Conservation (phyloP, 2,329 filamentous ascomycete genomes). For the Colletotrichum lupini region DNA sequence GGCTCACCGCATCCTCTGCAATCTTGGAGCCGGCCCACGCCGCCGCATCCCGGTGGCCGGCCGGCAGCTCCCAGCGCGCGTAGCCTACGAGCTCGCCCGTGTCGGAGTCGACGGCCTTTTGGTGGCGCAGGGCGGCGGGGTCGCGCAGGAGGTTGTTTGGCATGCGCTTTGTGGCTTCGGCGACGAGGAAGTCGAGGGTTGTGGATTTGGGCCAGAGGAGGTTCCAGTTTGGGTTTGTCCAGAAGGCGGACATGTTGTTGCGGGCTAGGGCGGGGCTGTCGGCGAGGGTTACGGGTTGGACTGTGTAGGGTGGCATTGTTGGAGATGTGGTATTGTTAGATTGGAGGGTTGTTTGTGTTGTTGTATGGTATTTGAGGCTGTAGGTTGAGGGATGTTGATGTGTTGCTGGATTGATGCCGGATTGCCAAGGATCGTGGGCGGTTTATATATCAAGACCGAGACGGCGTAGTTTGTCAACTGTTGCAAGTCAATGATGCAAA, state of each 20-base stretch:
- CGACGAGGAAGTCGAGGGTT: constrained; percentile 31
- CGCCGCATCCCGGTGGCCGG: constrained; percentile 4
- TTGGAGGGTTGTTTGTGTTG: too few relatives aligned
- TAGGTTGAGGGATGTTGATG: background rate
- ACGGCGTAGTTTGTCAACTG: background rate
- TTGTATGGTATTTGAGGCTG: fast-evolving
- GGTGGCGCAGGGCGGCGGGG: constrained; percentile 36
- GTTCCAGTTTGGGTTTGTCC: constrained; percentile 39
- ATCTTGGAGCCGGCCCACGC: constrained; percentile 33
- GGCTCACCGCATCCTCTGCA: constrained; percentile 30
- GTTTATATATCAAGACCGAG: background rate
- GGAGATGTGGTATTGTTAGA: background rate
- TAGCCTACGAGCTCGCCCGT: constrained; percentile 40
- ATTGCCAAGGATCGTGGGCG: background rate
- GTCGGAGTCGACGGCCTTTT: constrained; percentile 38
- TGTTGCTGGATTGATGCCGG: background rate
- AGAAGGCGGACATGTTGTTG: constrained; percentile 43
- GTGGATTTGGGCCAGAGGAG: constrained; percentile 32
- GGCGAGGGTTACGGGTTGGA: constrained; percentile 37
- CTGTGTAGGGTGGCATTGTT: background rate
- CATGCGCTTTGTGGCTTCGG: constrained; percentile 27
- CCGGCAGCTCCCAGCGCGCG: constrained; percentile 39
- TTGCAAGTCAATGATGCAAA: background rate
- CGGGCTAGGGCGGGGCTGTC: constrained; percentile 37
- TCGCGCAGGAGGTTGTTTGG: constrained; percentile 37